Evolutionary conservation across 176 grass and related monocot genomes (phyloP).

Genomic region (Tuctoria greenei): DNA sequence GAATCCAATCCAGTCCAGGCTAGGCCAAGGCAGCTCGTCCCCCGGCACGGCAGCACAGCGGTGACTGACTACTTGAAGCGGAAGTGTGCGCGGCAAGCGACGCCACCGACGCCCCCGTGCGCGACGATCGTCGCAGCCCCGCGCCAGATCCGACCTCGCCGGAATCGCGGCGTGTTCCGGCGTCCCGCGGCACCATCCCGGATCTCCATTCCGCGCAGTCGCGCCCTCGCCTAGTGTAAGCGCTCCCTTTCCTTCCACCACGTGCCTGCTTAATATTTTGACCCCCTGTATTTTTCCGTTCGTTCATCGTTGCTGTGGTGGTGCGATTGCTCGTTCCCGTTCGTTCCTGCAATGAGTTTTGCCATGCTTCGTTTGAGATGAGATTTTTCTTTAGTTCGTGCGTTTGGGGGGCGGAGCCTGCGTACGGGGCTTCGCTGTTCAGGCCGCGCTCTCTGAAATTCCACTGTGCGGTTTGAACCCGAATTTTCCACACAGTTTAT

Average conservation of each 20-base stretch:
- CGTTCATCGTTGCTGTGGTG: background rate
- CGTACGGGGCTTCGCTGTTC: background rate
- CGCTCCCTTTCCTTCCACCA: background rate
- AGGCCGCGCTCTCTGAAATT: conserved; percentile 14
- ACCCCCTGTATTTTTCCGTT: background rate
- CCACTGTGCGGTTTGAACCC: conserved; percentile 32
- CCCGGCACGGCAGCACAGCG: conserved; percentile 6
- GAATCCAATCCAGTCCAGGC: conserved; percentile 24
- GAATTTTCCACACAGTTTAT: background rate
- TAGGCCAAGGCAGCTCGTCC: background rate
- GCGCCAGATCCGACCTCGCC: conserved; percentile 39
- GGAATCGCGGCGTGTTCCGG: conserved; percentile 35
- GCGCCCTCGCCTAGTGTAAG: conserved; percentile 34
- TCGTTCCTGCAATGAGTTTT: conserved; percentile 14
- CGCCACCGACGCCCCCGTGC: background rate
- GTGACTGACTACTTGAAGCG: conserved; percentile 8
- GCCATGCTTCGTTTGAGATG: background rate
- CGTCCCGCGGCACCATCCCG: conserved; percentile 7
- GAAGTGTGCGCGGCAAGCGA: conserved; percentile 42
- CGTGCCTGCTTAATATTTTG: background rate
- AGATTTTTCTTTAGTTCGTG: background rate
- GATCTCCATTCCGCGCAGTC: conserved; percentile 49
- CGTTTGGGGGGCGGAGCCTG: background rate
- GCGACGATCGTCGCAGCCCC: conserved; percentile 40
- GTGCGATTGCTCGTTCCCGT: background rate